These are phyloP conservation scores for Coniferiporia sulphurascens DNA, from an alignment of 1,284 basidiomycete species.

Conservation along the genomic window DNA sequence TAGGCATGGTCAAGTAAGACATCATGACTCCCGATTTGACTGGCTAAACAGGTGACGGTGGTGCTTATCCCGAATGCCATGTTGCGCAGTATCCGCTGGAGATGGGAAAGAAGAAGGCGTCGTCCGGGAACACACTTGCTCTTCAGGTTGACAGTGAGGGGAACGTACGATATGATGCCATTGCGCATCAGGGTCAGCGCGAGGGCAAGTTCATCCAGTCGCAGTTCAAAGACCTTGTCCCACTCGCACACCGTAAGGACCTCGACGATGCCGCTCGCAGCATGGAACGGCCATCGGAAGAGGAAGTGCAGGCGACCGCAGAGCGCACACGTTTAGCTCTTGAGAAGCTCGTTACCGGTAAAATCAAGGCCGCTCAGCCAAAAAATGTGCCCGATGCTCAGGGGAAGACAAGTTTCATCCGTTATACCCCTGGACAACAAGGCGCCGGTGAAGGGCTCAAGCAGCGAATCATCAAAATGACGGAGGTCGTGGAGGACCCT, in stretches of 20 bases:
- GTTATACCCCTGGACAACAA: conserved; percentile 93
- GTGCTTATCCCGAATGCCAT: conserved; percentile 96
- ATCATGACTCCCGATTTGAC: conserved; percentile 1
- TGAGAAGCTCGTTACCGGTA: conserved; percentile 90
- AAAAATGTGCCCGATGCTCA: conserved; percentile 79
- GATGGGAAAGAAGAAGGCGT: conserved; percentile 92
- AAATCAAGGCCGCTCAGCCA: conserved; percentile 96
- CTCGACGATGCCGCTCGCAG: conserved; percentile 66
- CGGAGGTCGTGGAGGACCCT: conserved; percentile 94
- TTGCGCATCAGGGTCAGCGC: conserved; percentile 91
- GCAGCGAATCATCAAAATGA: conserved; percentile 99
- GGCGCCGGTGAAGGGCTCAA: conserved; percentile 66
- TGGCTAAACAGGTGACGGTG: conserved; percentile 69
- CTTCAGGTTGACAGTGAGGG: conserved; percentile 96
- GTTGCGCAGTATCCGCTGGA: conserved; percentile 95
- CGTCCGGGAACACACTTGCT: conserved; percentile 89
- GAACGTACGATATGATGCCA: conserved; percentile 95
- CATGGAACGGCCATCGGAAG: conserved; percentile 92
- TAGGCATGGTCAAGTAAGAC: conserved; percentile 29
- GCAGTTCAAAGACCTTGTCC: conserved; percentile 96
- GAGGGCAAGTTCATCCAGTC: conserved; percentile 86
- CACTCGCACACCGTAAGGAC: conserved; percentile 86
- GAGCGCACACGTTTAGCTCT: conserved; percentile 89
- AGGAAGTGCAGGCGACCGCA: conserved; percentile 82
- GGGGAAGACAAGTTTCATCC: conserved; percentile 83